Evolutionary conservation across 306 rosid genomes (phyloP).

Genomic region (Vachellia collinsii): DNA sequence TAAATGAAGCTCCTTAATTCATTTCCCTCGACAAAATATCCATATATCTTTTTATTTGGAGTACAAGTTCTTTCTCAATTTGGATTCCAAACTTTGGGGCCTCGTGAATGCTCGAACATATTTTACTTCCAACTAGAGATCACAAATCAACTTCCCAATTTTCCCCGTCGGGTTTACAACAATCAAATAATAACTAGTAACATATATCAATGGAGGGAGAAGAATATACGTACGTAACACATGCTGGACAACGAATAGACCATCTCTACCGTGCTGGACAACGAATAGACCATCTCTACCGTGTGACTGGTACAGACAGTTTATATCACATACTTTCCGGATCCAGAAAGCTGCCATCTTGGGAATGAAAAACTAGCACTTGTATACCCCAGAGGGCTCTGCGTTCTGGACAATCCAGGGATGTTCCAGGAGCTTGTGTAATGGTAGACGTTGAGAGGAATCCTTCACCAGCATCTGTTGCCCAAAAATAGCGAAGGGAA

Average conservation of each 20-base stretch:
- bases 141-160: neutral
- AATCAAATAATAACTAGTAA: slow-evolving; percentile 23
- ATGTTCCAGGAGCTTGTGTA: slow-evolving; percentile 94
- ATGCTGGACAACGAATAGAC: slow-evolving; percentile 7
- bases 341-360: slow-evolving; percentile 21
- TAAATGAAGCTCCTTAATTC: neutral
- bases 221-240: neutral
- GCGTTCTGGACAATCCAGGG: slow-evolving; percentile 98
- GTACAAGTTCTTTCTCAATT: neutral
- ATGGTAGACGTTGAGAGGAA: slow-evolving; percentile 76
- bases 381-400: slow-evolving; percentile 87
- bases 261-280: slow-evolving; percentile 1
- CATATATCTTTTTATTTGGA: neutral
- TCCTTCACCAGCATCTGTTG: slow-evolving; percentile 93
- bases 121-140: neutral
- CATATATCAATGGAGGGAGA: slow-evolving; percentile 2
- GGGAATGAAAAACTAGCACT: slow-evolving; percentile 44
- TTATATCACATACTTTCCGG: slow-evolving; percentile 27
- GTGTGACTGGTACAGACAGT: slow-evolving; percentile 28
- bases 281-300: slow-evolving; percentile 8
- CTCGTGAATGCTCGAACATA: neutral
- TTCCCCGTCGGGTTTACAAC: slow-evolving; percentile 10
- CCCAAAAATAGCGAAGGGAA: neutral
- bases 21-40: neutral
- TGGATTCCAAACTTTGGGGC: neutral